Evolutionary conservation across 1,139 yeast genomes (phyloP).

Genomic region (Fermentozyma sake): DNA sequence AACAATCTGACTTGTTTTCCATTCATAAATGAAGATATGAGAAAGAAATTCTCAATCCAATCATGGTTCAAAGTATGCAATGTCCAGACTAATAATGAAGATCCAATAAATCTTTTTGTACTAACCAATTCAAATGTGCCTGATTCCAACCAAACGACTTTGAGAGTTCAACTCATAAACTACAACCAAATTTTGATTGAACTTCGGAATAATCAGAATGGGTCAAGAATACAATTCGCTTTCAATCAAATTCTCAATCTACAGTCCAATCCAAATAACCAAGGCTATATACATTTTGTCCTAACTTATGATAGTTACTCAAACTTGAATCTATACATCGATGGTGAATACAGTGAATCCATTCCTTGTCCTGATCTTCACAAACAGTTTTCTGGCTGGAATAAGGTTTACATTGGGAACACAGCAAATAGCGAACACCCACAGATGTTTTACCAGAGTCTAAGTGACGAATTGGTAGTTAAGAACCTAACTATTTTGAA

Average conservation of each 20-base stretch:
- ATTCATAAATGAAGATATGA: conserved; percentile 6
- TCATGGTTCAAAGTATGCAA: conserved; percentile 37
- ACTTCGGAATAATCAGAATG: conserved; percentile 19
- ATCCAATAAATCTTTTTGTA: conserved; percentile 21
- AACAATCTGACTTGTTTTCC: conserved; percentile 14
- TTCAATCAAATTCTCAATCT: conserved; percentile 32
- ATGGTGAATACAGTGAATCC: conserved; percentile 44
- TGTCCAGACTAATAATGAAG: conserved; percentile 10
- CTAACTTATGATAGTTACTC: conserved; percentile 35
- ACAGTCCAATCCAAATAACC: conserved; percentile 10
- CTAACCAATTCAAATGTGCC: conserved; percentile 23
- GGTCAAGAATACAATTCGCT: conserved; percentile 25
- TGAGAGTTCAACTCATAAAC: conserved; percentile 27
- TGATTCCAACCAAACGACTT: conserved; percentile 17
- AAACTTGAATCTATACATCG: conserved; percentile 34
- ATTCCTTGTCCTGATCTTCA: conserved; percentile 39
- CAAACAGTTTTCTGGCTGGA: conserved; percentile 29
- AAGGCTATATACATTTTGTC: conserved; percentile 30
- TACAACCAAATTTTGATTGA: conserved; percentile 31
- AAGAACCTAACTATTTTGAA: conserved; percentile 31
- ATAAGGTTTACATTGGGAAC: conserved; percentile 35
- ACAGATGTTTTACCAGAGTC: no score
- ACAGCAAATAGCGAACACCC: conserved; percentile 8
- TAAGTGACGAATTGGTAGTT: conserved; percentile 28
- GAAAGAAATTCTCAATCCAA: conserved; percentile 21